phyloP scores from a whole-genome alignment of 352 stramenopile genomes.

The Pythium periplocum region DNA sequence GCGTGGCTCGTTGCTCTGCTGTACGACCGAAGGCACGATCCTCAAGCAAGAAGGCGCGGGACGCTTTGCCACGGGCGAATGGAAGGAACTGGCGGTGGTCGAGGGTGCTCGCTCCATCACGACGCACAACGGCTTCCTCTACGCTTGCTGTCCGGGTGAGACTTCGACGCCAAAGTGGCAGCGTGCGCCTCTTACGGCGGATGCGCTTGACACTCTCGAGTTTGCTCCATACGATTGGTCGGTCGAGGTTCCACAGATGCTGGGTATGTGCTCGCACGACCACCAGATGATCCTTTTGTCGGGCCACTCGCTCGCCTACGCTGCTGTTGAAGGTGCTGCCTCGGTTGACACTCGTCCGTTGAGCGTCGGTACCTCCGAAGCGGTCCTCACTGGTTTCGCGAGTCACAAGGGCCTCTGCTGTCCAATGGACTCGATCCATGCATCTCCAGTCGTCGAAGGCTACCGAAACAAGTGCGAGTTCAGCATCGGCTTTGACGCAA shows the following conservation, averaged over 20 bases:
- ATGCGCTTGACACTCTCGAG: slow-evolving; percentile 41
- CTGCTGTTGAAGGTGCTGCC: slow-evolving; percentile 25
- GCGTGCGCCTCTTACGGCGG: slow-evolving; percentile 37
- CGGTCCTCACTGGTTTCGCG: slow-evolving; percentile 49
- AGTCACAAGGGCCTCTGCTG: slow-evolving; percentile 84
- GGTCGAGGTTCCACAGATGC: slow-evolving; percentile 9
- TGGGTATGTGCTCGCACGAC: slow-evolving; percentile 77
- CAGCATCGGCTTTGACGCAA: slow-evolving; percentile 86
- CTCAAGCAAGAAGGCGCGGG: slow-evolving; percentile 63
- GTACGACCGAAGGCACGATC: slow-evolving; percentile 49
- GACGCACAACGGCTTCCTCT: slow-evolving; percentile 72
- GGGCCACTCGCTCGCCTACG: slow-evolving; percentile 34
- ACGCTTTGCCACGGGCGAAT: slow-evolving; percentile 51
- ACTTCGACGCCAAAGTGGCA: slow-evolving; percentile 28
- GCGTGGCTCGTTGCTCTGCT: slow-evolving; percentile 56
- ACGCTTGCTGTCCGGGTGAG: slow-evolving; percentile 28
- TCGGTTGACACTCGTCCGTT: slow-evolving; percentile 2
- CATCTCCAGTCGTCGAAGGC: slow-evolving; percentile 77
- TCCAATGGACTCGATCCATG: slow-evolving; percentile 81
- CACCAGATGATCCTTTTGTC: slow-evolving; percentile 64
- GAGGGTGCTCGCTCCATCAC: slow-evolving; percentile 39
- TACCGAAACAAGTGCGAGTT: slow-evolving; percentile 99
- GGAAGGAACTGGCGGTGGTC: slow-evolving; percentile 47
- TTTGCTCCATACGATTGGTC: slow-evolving; percentile 52
- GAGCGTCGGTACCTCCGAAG: slow-evolving; percentile 6